A percentile compares a stretch with the other conserved stretches of the same genome.
These are phyloP conservation scores for Pulveroboletus ravenelii DNA, from an alignment of 768 basidiomycete species.

Conservation along the genomic window DNA sequence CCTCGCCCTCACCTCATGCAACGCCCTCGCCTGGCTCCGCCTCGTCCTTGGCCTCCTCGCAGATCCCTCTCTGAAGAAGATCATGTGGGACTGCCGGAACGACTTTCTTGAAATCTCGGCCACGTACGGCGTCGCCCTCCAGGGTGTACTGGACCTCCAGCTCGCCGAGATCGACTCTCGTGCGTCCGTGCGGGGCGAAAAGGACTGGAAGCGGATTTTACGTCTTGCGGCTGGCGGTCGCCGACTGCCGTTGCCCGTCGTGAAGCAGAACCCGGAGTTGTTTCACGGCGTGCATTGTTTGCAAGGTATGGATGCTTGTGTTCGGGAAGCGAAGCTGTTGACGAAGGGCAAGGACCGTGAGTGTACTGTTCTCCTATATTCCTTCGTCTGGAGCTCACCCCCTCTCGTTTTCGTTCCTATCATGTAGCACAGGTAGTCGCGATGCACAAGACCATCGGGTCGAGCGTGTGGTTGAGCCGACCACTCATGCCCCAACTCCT, in stretches of 20 bases:
- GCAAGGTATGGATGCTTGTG: conserved; percentile 34
- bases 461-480: conserved; percentile 32
- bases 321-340: conserved; percentile 23
- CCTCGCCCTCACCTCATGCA: conserved; percentile 22
- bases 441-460: conserved; percentile 32
- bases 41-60: conserved; percentile 28
- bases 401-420: too few relatives aligned
- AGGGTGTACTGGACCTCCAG: conserved; percentile 38
- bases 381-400: background rate
- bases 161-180: conserved; percentile 36
- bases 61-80: conserved; percentile 29
- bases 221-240: conserved; percentile 25
- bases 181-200: conserved; percentile 19
- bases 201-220: conserved; percentile 22
- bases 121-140: conserved; percentile 26
- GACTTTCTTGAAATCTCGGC: conserved; percentile 36
- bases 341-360: conserved; percentile 33
- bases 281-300: conserved; percentile 33
- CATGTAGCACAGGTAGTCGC: conserved; percentile 32
- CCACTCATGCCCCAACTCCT: conserved; percentile 36
- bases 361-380: conserved; percentile 1
- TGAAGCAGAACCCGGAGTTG: conserved; percentile 22
- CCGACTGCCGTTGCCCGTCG: conserved; percentile 20
- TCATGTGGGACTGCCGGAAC: conserved; percentile 42
- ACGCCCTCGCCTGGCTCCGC: conserved; percentile 18